Percentiles rank a stretch among this genome's conserved stretches.
Conservation (phyloP, 2,329 filamentous ascomycete species). For the Pezicula radicicola region DNA sequence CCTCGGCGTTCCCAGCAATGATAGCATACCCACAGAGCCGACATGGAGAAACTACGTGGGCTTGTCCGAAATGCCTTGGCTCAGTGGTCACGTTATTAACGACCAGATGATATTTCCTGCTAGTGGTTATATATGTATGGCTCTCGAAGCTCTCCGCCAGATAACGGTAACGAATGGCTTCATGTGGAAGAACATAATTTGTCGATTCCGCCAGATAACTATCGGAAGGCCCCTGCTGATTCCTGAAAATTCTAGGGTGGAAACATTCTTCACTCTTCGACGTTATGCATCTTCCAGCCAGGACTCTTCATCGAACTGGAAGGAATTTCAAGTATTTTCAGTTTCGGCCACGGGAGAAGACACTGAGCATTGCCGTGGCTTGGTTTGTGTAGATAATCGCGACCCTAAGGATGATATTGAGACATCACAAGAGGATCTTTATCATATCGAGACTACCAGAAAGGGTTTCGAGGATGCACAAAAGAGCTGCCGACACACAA, state of each 20-base stretch:
- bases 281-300: slow-evolving; percentile 36
- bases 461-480: slow-evolving; percentile 3
- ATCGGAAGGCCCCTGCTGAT: slow-evolving; percentile 44
- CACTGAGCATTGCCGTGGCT: slow-evolving; percentile 31
- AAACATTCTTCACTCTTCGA: slow-evolving; percentile 44
- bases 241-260: slow-evolving; percentile 35
- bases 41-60: slow-evolving; percentile 27
- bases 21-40: slow-evolving; percentile 13
- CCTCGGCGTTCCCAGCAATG: slow-evolving; percentile 33
- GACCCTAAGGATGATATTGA: not conserved
- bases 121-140: slow-evolving; percentile 26
- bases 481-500: slow-evolving; percentile 27
- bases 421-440: not conserved
- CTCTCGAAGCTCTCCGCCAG: slow-evolving; percentile 20
- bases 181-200: not conserved
- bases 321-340: slow-evolving; percentile 39
- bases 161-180: not conserved
- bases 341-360: not conserved
- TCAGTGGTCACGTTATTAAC: slow-evolving; percentile 32
- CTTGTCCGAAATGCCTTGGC: slow-evolving; percentile 32
- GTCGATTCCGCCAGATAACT: slow-evolving; percentile 33
- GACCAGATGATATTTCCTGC: slow-evolving; percentile 20
- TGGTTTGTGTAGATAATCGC: not conserved
- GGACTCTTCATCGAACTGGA: slow-evolving; percentile 40
- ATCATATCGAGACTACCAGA: not conserved